Percentiles rank a stretch among this genome's conserved stretches.
Evolutionary conservation across 371 early-diverging fungal genomes (phyloP).

Genomic region (Mucor sp.): DNA sequence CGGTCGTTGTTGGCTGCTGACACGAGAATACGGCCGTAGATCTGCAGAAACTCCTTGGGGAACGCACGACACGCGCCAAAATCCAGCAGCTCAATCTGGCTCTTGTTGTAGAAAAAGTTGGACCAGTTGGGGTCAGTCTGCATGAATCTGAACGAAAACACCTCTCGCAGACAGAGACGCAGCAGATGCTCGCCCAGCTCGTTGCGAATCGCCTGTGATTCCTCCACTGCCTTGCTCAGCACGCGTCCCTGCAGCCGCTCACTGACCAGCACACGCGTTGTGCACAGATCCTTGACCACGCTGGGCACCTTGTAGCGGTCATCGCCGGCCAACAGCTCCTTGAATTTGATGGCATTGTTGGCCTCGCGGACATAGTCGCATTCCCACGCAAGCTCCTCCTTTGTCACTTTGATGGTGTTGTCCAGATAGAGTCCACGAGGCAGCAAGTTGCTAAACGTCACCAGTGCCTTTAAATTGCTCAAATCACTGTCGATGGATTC

Average conservation of each 20-base stretch:
- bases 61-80: conserved; percentile 95
- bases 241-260: conserved; percentile 82
- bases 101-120: conserved; percentile 89
- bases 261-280: conserved; percentile 75
- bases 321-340: conserved; percentile 60
- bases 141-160: conserved; percentile 94
- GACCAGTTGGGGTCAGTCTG: conserved; percentile 99
- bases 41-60: conserved; percentile 68
- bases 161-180: conserved; percentile 83
- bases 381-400: conserved; percentile 92
- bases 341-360: conserved; percentile 71
- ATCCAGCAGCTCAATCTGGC: conserved; percentile 84
- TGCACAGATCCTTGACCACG: conserved; percentile 71
- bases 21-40: conserved; percentile 76
- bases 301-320: conserved; percentile 76
- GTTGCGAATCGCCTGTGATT: conserved; percentile 72
- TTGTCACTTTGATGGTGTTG: conserved; percentile 90
- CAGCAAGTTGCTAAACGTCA: conserved; percentile 80
- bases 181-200: conserved; percentile 64
- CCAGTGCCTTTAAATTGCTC: conserved; percentile 77
- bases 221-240: conserved; percentile 64
- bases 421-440: conserved; percentile 96
- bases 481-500: conserved; percentile 89
- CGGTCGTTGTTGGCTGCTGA: conserved; percentile 79
- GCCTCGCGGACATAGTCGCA: conserved; percentile 94